These are phyloP conservation scores for Rutstroemia sp. DNA, from an alignment of 2,329 filamentous ascomycete species.

Conservation along the genomic window DNA sequence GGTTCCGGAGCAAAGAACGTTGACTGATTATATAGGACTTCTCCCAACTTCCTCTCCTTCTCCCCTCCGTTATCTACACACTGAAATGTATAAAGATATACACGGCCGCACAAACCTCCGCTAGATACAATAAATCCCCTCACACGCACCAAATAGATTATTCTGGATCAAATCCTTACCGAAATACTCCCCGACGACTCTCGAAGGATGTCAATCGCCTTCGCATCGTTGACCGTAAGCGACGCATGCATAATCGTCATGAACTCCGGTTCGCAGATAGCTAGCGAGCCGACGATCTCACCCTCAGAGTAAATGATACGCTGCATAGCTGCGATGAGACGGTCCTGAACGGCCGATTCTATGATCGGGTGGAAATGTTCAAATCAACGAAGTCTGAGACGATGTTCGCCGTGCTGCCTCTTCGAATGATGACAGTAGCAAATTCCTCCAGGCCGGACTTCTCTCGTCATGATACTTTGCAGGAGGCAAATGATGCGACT, in stretches of 20 bases:
- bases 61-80: neutral
- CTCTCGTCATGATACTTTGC: conserved; percentile 34
- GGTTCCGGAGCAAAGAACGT: conserved; percentile 52
- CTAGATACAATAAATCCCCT: conserved; percentile 39
- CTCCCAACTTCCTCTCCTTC: neutral
- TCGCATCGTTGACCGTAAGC: conserved; percentile 16
- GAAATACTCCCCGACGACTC: conserved; percentile 15
- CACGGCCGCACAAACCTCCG: conserved; percentile 10
- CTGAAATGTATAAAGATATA: neutral
- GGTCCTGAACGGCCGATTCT: conserved; percentile 28
- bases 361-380: conserved; percentile 35
- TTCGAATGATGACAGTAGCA: conserved; percentile 35
- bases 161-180: conserved; percentile 8
- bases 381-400: conserved; percentile 36
- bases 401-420: conserved; percentile 37
- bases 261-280: conserved; percentile 11
- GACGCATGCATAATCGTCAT: conserved; percentile 17
- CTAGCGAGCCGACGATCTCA: conserved; percentile 33
- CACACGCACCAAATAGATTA: conserved; percentile 13
- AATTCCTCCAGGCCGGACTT: conserved; percentile 33
- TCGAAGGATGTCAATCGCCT: conserved; percentile 12
- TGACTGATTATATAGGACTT: conserved; percentile 47
- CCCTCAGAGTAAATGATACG: conserved; percentile 44
- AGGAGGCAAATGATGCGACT: conserved; percentile 34
- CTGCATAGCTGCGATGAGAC: conserved; percentile 32